Evolutionary conservation across 2,329 filamentous ascomycete genomes (phyloP), one percentile per base, ranked within the genome.

Genomic region (Penicillium aurantiogriseum): DNA sequence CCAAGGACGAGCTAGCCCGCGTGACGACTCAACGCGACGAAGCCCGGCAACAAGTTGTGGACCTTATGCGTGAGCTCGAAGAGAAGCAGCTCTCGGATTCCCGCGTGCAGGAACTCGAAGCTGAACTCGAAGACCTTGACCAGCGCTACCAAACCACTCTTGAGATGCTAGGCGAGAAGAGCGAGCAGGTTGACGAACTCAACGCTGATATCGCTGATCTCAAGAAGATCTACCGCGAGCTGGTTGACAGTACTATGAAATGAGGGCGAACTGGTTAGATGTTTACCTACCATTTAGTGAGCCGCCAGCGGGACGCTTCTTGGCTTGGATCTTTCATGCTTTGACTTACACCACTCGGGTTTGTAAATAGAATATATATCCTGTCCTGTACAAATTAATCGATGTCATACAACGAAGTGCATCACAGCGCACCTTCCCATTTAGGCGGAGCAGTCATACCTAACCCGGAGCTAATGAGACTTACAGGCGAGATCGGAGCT

Each of bases 151-250:
- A 96, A 71, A 94, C 92, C 15, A 95, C 91, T 58, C 80, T 99
- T 52, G 92, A 97, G 78, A 88, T 97, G 86, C 78, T 99, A 56
- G 94, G 94, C 1, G 94, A 99, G 83, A 96, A 96, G 84, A 96
- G 91, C 74, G 94, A 99, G 80, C 80, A 89, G 69, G 92, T 96
- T 2, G 92, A 96, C 70, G 94, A 99, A 80, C 79, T 99, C 64
- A 86, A 83, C 74, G 88, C 89, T 13, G 94, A 97, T 80, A 89
- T 99, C 52, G 81, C 87, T 63, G 94, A 99, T 79, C 82, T 99
- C 73, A 99, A 99, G 80, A 88, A 88, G 70, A 96, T 99, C 83
- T 97, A 97, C 79, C 86, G 91, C 64, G 93, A 97, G 71, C 77
- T 99, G 73, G 89, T 96, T 48, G 90, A 96, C 77, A 86, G 88